These are phyloP conservation scores for Podospora appendiculata DNA, from an alignment of 495 filamentous ascomycete genomes.

Conservation along the genomic window DNA sequence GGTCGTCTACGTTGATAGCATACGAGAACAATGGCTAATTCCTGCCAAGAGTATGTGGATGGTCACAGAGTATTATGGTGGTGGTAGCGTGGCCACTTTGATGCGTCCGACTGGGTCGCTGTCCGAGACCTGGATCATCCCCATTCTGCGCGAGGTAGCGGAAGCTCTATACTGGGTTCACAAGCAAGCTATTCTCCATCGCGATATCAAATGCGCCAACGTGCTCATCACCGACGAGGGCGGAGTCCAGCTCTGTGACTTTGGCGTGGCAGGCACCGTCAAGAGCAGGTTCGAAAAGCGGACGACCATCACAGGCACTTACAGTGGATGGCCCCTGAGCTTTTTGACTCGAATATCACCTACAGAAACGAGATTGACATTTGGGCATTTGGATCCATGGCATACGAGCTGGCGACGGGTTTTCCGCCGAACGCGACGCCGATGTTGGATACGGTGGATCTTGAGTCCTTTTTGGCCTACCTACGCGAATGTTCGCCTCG, in stretches of 20 bases:
- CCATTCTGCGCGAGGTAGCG: conserved; percentile 10
- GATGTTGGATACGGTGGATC: conserved; percentile 1
- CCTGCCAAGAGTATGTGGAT: conserved; percentile 3
- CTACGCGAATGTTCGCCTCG: conserved; percentile 7
- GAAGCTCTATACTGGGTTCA: conserved; percentile 12
- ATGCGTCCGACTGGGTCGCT: conserved; percentile 8
- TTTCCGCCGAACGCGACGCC: conserved; percentile 8
- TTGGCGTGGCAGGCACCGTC: conserved; percentile 12
- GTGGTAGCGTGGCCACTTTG: conserved; percentile 10
- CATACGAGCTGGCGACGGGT: conserved; percentile 10
- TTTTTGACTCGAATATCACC: conserved; percentile 8
- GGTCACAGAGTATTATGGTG: conserved; percentile 11
- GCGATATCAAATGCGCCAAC: conserved; percentile 13
- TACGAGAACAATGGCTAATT: too few relatives aligned
- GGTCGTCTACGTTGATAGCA: too few relatives aligned
- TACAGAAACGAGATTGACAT: conserved; percentile 13
- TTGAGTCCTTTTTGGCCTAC: conserved; percentile 7
- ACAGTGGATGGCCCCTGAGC: conserved; percentile 13
- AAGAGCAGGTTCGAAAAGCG: conserved; percentile 13
- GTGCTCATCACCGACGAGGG: conserved; percentile 10
- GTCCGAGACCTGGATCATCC: conserved; percentile 12
- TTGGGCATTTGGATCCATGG: conserved; percentile 12
- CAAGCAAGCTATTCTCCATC: conserved; percentile 11
- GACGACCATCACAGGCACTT: conserved; percentile 11
- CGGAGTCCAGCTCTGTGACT: conserved; percentile 10